Evolutionary conservation across 2,329 filamentous ascomycete species (phyloP), one percentile per base, ranked within the genome.

Genomic region (Fusarium oxysporum): DNA sequence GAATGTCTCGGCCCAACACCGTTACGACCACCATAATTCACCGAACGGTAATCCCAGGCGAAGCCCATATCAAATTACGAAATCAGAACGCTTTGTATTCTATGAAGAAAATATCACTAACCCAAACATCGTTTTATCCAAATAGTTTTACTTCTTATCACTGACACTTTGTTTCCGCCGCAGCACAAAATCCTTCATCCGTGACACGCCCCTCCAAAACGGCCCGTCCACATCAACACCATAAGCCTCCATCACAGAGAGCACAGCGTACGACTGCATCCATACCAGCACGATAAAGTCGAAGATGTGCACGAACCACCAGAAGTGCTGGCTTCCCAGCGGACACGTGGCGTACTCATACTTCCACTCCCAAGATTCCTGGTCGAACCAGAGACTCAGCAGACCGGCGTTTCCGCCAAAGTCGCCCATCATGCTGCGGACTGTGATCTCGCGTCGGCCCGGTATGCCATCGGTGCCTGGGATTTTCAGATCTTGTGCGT

Each of bases 391-490:
- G 2, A 93, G 88, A 70, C 93, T 96, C 44, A 99, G 83, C 45
- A 99, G 85, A 0, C 95, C 96, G 0, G 95, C 94, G 80, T 98
- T 96, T 25, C 96, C 96, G n/a, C 91, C 92, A 82, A 93, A 99
- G 63, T 93, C 93, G 62, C 96, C 96, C 96, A 99, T 99, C 95
- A 99, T 98, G 81, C 94, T 97, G 66, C 95, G 91, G 5, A 99
- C 93, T 0, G 96, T 99, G 72, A 98, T 90, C 82, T 99, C 96
- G 33, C 96, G 87, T 10, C 98, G 85, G 1, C 92, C 92, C 0
- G 92, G 89, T 6, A 88, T 75, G 8, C 82, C 85, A 4, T 82
- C 75, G 4, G 81, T 79, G 12, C 81, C 83, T 2, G 85, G 78
- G 28, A 91, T 70, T 67, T 81, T 80, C 17, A 80, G 79, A 9